Evolutionary conservation across 768 basidiomycete genomes (phyloP), one percentile per base, ranked within the genome.

Genomic region (Hygrophorus pudorinus): DNA sequence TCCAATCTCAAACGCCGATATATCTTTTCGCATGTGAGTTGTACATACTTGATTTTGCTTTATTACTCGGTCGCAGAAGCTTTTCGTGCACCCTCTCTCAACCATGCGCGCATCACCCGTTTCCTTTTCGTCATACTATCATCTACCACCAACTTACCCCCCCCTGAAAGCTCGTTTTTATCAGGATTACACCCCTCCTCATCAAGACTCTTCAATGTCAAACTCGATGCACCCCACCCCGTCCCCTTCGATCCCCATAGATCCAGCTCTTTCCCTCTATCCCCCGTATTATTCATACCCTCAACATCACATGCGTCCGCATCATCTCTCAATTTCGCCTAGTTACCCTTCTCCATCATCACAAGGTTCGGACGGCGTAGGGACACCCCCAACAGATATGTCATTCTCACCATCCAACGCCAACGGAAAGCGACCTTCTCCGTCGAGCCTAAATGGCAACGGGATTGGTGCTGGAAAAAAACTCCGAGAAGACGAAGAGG

Each of bases 311-410:
- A 68, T 70, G 49, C 64, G 75, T 44, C 65, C 71, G 13, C 75
- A 70, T 42, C 81, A 79, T 48, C 68, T 81, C 30, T 60, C 74
- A 8, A 59, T 81, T 32, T 69, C 74, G 6, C 68, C 71, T 11
- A 76, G 65, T 56, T 77, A 83, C 48, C 81, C 85, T 4, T 85
- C 86, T 0, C 85, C 86, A 10, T 86, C 86, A 9, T 85, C 84
- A 0, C 82, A 84, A 54, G 83, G 75, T 50, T 88, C 86, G 8
- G 83, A 87, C 53, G 72, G 80, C 14, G 70, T 85, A 48, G 81
- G 78, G 21, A 85, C 84, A 0, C 83, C 84, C 0, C 81, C 80
- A 2, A 74, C 75, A 4, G 85, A 86, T 50, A 68, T 67, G 41
- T 67, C 72, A 62, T 78, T 75, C 0, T 68, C 67, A 1, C 66